Evolutionary conservation across 139 green algal genomes (phyloP), one percentile per base, ranked within the genome.

Genomic region (Medakamo hakoo): DNA sequence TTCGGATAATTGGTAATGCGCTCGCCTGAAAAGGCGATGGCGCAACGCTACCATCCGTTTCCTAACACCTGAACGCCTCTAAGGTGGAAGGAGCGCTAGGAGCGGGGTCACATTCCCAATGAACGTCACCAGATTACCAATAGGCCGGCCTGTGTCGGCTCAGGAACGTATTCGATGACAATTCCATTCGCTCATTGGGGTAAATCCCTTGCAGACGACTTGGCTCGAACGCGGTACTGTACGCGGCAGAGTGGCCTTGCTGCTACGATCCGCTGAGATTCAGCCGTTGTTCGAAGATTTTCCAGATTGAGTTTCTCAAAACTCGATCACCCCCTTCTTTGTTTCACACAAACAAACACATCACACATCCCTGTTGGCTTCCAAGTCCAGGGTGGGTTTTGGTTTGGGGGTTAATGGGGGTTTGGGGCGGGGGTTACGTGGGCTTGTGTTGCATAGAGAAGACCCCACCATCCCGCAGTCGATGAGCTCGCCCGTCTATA

Each of bases 151-250:
- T 82, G 25, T 81, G 61, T 70, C 49, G 63, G 76, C 71, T 70
- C 75, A 78, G 72, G 71, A 85, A 72, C 79, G 82, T 85, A 85
- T 64, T 74, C 76, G 73, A 73, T 77, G 70, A 71, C 78, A 85
- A 88, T 83, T 84, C 67, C 76, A 80, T 67, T 78, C 74, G 76
- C 67, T 80, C 80, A 79, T 77, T 78, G 76, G 72, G 82, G 84
- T 88, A 83, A 80, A 87, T 87, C 79, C 80, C 83, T 85, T 82
- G 84, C 74, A 88, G 84, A 91, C 84, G 80, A 88, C 84, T 85
- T 82, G 76, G 78, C 71, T 84, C 66, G 75, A 84, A 82, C 82
- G 71, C 76, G 78, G 82, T 91, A 86, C 79, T 91, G 82, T 91
- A 87, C 81, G 79, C 72, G 74, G 81, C 72, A 88, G 81, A 88